phyloP scores from a whole-genome alignment of 2,329 filamentous ascomycete genomes.

The Ceratocystis lukuohia region DNA sequence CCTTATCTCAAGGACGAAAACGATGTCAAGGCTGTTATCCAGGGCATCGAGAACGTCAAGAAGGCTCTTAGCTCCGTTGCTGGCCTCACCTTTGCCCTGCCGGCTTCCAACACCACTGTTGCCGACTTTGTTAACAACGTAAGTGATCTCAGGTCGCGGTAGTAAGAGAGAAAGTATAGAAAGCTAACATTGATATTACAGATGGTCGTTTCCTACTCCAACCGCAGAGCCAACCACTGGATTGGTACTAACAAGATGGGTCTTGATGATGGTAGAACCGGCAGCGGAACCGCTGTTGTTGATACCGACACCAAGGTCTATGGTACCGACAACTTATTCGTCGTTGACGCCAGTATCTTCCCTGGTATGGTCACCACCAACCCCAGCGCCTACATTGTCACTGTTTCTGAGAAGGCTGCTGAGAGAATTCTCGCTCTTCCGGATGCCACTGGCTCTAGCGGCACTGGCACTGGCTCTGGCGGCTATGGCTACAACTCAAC shows the following conservation, averaged over 20 bases:
- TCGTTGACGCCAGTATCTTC: conserved; percentile 56
- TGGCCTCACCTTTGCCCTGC: conserved; percentile 39
- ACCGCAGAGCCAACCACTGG: conserved; percentile 39
- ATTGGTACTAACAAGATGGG: conserved; percentile 50
- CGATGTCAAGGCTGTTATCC: conserved; percentile 51
- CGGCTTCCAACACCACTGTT: conserved; percentile 37
- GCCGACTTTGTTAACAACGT: conserved; percentile 43
- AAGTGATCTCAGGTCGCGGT: conserved; percentile 21
- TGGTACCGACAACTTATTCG: conserved; percentile 54
- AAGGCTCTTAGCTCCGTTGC: conserved; percentile 39
- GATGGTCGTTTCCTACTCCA: conserved; percentile 28
- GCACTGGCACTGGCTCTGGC: not conserved
- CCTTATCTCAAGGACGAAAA: conserved; percentile 47
- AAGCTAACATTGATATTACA: conserved; percentile 7
- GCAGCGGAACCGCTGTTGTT: conserved; percentile 44
- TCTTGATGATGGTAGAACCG: conserved; percentile 36
- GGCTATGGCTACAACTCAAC: not conserved
- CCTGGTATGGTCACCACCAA: conserved; percentile 57
- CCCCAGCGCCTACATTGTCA: conserved; percentile 51
- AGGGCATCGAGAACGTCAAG: conserved; percentile 48
- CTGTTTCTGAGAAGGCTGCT: conserved; percentile 48
- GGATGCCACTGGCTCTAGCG: not conserved
- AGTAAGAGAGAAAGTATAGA: not conserved
- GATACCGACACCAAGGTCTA: conserved; percentile 51
- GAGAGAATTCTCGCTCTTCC: conserved; percentile 23